These are phyloP conservation scores for Neckera pumila DNA, from an alignment of 225 moss, liverwort and hornwort genomes.

Conservation along the genomic window DNA sequence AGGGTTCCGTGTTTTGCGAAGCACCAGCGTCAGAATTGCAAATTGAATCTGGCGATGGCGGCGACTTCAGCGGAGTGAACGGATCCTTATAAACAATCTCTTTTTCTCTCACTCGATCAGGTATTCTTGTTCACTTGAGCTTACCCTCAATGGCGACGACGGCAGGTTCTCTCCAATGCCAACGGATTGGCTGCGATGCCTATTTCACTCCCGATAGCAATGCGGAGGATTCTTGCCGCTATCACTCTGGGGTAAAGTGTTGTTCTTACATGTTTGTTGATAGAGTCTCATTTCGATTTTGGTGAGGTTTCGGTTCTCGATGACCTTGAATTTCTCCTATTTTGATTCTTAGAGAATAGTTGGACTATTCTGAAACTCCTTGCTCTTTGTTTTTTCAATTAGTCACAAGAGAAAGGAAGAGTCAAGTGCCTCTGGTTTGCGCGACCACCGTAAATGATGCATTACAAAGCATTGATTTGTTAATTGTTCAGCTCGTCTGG, in stretches of 20 bases:
- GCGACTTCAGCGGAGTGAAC: background rate
- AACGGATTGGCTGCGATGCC: slow-evolving; percentile 74
- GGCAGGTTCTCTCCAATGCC: slow-evolving; percentile 25
- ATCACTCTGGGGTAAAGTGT: slow-evolving; percentile 62
- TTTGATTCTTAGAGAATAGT: background rate
- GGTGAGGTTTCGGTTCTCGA: background rate
- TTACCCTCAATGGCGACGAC: background rate
- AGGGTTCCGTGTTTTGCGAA: background rate
- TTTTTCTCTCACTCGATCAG: background rate
- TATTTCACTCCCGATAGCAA: slow-evolving; percentile 44
- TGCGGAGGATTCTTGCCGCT: slow-evolving; percentile 52
- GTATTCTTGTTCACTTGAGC: background rate
- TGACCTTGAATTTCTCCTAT: background rate
- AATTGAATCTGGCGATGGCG: background rate
- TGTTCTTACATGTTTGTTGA: background rate
- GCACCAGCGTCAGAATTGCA: background rate
- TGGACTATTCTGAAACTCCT: background rate
- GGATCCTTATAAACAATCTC: background rate
- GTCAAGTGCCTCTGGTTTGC: background rate
- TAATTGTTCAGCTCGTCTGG: background rate
- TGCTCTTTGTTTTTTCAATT: background rate
- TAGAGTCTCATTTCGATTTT: background rate
- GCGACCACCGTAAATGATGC: background rate
- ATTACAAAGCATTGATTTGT: background rate
- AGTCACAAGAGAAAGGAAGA: background rate